phyloP scores from a whole-genome alignment of 192 early-diverging fungal genomes.

The Gryganskiella cystojenkinii region DNA sequence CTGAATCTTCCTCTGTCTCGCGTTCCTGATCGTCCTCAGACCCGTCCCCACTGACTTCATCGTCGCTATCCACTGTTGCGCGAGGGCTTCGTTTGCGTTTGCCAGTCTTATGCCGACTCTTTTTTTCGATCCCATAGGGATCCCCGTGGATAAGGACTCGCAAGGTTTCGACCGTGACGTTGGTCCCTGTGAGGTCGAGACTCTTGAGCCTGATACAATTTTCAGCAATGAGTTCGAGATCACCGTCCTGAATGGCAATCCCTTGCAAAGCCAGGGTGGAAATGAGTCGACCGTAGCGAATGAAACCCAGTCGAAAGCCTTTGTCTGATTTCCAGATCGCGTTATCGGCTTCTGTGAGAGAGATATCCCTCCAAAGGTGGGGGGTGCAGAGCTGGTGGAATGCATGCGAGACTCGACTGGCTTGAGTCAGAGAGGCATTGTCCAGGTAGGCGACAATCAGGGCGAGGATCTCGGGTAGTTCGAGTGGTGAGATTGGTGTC shows the following conservation, averaged over 20 bases:
- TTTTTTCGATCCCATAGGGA: constrained; percentile 11
- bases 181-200: constrained; percentile 17
- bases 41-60: neutral
- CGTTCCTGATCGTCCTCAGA: neutral
- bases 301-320: constrained; percentile 27
- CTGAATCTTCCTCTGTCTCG: neutral
- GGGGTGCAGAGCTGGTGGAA: constrained; percentile 19
- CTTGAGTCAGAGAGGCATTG: neutral
- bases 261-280: neutral
- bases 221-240: constrained; percentile 31
- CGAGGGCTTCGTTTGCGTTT: neutral
- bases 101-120: neutral
- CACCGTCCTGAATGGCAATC: constrained; percentile 22
- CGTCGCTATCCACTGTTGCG: neutral
- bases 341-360: neutral
- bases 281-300: constrained; percentile 25
- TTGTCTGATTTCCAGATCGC: constrained; percentile 16
- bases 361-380: constrained; percentile 6
- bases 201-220: constrained; percentile 20
- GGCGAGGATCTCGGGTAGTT: constrained; percentile 23
- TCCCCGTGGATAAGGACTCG: constrained; percentile 34
- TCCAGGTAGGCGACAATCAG: neutral
- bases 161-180: constrained; percentile 31
- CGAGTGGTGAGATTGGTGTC: constrained; percentile 1
- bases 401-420: constrained; percentile 8